Base-by-base conservation (phyloP, 148 eudicot species). In the Gaultheria prostrata region DNA sequence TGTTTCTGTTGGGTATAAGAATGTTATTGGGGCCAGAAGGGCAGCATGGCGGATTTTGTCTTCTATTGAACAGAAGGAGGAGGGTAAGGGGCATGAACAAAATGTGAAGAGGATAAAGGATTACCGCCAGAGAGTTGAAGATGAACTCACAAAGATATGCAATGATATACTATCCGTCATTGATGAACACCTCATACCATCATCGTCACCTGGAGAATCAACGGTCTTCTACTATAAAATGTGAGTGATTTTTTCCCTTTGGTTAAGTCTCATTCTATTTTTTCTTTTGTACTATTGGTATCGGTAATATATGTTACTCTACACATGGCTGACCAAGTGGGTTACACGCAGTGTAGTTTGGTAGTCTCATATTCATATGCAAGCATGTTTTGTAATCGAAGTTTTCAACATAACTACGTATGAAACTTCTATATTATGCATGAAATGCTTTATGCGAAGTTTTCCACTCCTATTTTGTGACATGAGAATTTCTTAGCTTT, bases 1-100 rank as follows among this genome's bases (percentile, higher is more conserved):
- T 14, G 54, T 85, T 14, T 88, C 86, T 0, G 86, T 88, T 39
- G 88, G 85, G 51, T 88, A 88, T 75, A 88, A 86, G 85, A 88
- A 88, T 57, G 83, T 86, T 10, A 81, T 88, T 45, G 90, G 90
- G 53, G 67, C 83, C 1, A 79, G 86, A 45, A 83, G 90, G 33
- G 86, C 90, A 7, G 78, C 90, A 0, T 88, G 90, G 88, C 11
- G 88, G 13, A 88, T 88, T 18, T 49, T 88, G 21, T 86, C 90
- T 35, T 88, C 88, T 8, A 83, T 88, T 82, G 88, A 84, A n/a
- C 90, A 88, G 51, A 88, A 86, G 57, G 88, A 86, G 65, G 88
- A 81, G 77, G 77, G 84, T 17, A 86, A 79, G 63, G 86, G 86
- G 51, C 84, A 83, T 32, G 84, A 83, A 14, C 80, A 80, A 78